Evolutionary conservation across 1,284 basidiomycete species (phyloP), one percentile per base, ranked within the genome.

Genomic region (Cryptococcus sp.): DNA sequence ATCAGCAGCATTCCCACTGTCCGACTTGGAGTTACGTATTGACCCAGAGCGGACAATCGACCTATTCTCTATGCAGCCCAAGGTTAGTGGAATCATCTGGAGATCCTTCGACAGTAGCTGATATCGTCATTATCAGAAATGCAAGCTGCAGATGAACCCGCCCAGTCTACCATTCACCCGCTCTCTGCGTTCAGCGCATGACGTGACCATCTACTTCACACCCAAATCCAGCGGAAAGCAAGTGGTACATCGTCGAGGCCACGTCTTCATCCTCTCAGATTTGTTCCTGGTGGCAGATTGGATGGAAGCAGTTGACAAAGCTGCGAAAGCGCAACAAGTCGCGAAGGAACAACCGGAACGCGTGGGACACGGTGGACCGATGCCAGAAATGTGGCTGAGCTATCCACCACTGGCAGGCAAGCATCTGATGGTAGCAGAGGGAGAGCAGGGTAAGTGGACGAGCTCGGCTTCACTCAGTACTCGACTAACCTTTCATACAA

Each of bases 331-430:
- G 1, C 71, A 73, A 56, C 69, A 77, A 41, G 68, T 79, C 11
- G 70, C 73, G 3, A 54, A 60, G 16, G 69, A 75, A 25, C 70
- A 78, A 51, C 78, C 78, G 5, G 70, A 72, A 47, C 65, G 78
- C 16, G 73, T 81, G 1, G 76, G 71, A 20, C 72, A 76, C 53
- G 75, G 80, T 47, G 84, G 80, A 8, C 80, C 81, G 5, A 86
- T 86, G 54, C 83, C 87, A 7, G 93, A 97, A 73, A 90, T 96
- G 87, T 92, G 89, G 87, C 81, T 99, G 53, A 86, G 89, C 64
- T 99, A 96, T 80, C 96, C 96, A 20, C 96, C 96, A 3, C 81
- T 99, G 52, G 89, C 96, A 8, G 94, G 93, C 5, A 98, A 97
- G 76, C 93, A 97, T 71, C 81, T 98, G 54, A 84, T 84, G 64